phyloP scores from a whole-genome alignment of 176 grass and related monocot species.

The Bonia amplexicaulis region DNA sequence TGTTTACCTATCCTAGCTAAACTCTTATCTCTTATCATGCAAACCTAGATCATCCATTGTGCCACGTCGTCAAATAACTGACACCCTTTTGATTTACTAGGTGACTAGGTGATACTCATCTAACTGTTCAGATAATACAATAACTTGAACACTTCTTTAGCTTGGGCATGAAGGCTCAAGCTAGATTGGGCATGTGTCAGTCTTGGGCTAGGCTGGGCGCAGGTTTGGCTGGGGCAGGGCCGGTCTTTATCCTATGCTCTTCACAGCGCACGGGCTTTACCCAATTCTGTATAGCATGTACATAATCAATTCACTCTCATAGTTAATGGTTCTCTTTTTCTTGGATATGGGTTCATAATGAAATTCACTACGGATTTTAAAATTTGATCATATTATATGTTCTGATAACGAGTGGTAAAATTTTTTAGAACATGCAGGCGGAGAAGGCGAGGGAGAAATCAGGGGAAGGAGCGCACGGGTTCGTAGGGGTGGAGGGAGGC shows the following conservation, averaged over 20 bases:
- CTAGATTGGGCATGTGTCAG: neutral
- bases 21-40: neutral
- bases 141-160: neutral
- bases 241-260: neutral
- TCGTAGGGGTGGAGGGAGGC: no score
- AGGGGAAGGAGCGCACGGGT: no score
- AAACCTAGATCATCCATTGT: neutral
- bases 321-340: neutral
- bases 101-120: neutral
- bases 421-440: no score
- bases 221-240: neutral
- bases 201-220: neutral
- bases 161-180: neutral
- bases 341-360: no score
- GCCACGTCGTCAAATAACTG: neutral
- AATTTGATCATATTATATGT: no score
- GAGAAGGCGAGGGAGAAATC: no score
- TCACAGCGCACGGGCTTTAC: neutral
- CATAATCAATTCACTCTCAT: neutral
- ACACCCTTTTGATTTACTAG: neutral
- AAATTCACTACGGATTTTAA: no score
- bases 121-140: neutral
- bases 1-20: constrained; percentile 11
- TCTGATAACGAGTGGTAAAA: no score
- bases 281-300: neutral